phyloP scores from a whole-genome alignment of 2,329 filamentous ascomycete species.

The Remersonia thermophila region DNA sequence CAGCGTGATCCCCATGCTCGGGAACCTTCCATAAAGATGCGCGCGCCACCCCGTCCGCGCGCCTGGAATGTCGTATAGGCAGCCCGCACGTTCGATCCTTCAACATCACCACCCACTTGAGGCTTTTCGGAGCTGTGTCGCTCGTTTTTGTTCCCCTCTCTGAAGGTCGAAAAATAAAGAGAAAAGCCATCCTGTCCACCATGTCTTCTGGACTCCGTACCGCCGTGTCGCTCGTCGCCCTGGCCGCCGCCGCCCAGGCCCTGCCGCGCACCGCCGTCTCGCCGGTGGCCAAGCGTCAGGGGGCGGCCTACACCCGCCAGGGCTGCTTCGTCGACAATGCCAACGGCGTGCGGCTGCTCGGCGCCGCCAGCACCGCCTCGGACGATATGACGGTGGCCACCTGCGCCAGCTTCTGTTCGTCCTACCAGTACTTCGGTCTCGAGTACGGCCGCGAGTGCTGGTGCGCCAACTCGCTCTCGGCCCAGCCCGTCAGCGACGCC shows the following conservation, averaged over 20 bases:
- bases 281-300: constrained; percentile 1
- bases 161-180: no score
- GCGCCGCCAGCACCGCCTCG: constrained; percentile 3
- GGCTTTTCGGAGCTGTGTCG: background rate
- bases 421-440: constrained; percentile 25
- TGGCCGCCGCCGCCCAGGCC: constrained; percentile 8
- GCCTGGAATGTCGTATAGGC: no score
- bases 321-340: constrained; percentile 11
- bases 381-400: constrained; percentile 20
- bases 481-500: constrained; percentile 7
- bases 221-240: constrained; percentile 9
- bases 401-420: constrained; percentile 21
- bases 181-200: background rate
- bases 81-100: no score
- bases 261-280: constrained; percentile 3
- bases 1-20: no score
- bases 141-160: no score
- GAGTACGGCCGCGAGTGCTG: constrained; percentile 30
- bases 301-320: constrained; percentile 4
- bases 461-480: constrained; percentile 22
- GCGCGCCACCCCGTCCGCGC: no score
- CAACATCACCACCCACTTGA: no score
- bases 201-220: constrained; percentile 8
- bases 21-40: no score
- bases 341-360: constrained; percentile 7